Evolutionary conservation across 2,329 filamentous ascomycete species (phyloP), one percentile per base, ranked within the genome.

Genomic region (Pseudogymnoascus sp.): DNA sequence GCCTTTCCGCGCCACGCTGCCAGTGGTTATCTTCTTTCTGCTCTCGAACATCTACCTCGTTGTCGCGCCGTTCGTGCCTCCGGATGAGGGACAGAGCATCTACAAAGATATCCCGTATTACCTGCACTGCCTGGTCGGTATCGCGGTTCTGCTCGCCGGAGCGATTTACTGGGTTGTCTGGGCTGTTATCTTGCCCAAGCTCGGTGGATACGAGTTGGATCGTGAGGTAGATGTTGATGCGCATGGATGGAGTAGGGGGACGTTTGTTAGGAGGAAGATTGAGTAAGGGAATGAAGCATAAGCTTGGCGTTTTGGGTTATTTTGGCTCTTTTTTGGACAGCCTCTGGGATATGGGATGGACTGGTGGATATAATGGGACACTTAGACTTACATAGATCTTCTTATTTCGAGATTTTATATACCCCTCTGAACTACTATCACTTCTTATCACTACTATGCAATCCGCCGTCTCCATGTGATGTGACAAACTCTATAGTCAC

Each of bases 201-300:
- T 84, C 33, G 81, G 81, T 12, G 68, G 69, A 0, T 85, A 88
- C 67, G 77, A 82, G 67, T 75, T 88, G 8, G 77, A 83, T 2
- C 78, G 80, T 62, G 80, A 85, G 71, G 77, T 74, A 0, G 71
- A 78, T 1, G 72, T 87, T 6, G 81, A 84, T 64, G 77, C 82
- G 42, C 85, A 87, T 69, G 84, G 85, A 1, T 87, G 85, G 85
- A 83, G 84, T 66, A 75, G 81, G 33, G 82, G 75, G 61, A 76
- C 81, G 2, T 86, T 86, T 68, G 74, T 71, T 69, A 68, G 45
- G 45, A 52, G 27, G 27, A 52, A 52, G 45, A 52, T 52, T 12
- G 45, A 52, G 45, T 52, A 31, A n/a, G 25, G 13, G 45, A 52
- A 27, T 27, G 45, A 5, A 31, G 4, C 7, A 52, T 31, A 6